Evolutionary conservation across 768 basidiomycete species (phyloP).

Genomic region (Boletus coccyginus): DNA sequence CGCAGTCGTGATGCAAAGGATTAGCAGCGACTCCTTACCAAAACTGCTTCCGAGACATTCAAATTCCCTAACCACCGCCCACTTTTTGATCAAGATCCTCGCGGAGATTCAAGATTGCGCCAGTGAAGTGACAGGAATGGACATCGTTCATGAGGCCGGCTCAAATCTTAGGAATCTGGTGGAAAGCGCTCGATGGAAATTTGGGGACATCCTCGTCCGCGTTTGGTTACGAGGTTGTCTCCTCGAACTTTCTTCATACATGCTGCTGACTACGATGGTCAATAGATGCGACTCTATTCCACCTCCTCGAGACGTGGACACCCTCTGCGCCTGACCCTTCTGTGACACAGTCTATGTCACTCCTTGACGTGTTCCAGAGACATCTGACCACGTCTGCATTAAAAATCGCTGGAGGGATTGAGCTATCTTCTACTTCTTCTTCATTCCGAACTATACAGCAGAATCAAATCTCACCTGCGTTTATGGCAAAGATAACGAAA

Average conservation of each 20-base stretch:
- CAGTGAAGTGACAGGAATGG: constrained; percentile 75
- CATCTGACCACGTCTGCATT: constrained; percentile 73
- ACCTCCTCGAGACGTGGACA: constrained; percentile 85
- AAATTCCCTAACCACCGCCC: constrained; percentile 77
- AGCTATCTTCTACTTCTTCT: constrained; percentile 46
- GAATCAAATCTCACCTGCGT: constrained; percentile 57
- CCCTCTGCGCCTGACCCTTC: constrained; percentile 58
- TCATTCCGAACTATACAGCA: constrained; percentile 55
- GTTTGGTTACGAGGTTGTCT: constrained; percentile 80
- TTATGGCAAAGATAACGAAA: constrained; percentile 71
- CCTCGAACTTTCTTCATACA: background rate
- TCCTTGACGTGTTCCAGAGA: constrained; percentile 79
- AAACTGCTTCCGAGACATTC: constrained; percentile 68
- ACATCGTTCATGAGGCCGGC: constrained; percentile 74
- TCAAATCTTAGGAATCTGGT: constrained; percentile 68
- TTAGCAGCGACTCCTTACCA: constrained; percentile 40
- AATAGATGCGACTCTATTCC: constrained; percentile 79
- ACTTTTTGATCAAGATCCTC: constrained; percentile 78
- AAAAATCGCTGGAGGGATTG: constrained; percentile 77
- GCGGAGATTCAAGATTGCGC: constrained; percentile 85
- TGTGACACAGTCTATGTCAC: constrained; percentile 71
- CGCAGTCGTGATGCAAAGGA: constrained; percentile 59
- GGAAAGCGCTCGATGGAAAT: constrained; percentile 84
- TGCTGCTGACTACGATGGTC: constrained; percentile 4
- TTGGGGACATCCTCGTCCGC: constrained; percentile 74